phyloP scores from a whole-genome alignment of 495 filamentous ascomycete genomes.

The Venustampulla echinocandica region DNA sequence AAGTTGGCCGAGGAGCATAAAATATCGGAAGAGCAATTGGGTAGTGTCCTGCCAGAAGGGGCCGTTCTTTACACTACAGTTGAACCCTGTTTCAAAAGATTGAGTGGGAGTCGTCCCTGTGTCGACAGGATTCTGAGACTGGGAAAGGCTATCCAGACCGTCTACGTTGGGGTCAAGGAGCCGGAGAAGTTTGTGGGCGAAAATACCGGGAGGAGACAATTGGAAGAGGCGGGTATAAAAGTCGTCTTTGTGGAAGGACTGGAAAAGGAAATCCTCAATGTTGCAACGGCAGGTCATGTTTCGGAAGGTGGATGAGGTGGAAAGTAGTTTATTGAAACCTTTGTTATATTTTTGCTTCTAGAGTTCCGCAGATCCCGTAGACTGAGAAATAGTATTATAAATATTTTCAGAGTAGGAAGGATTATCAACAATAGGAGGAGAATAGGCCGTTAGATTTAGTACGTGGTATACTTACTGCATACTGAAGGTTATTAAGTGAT shows the following conservation, averaged over 20 bases:
- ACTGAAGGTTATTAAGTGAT: not conserved
- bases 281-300: slow-evolving; percentile 72
- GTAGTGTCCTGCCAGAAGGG: slow-evolving; percentile 42
- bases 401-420: slow-evolving; percentile 50
- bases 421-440: slow-evolving; percentile 58
- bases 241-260: slow-evolving; percentile 65
- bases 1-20: slow-evolving; percentile 44
- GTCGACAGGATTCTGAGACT: slow-evolving; percentile 69
- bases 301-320: not conserved
- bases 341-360: slow-evolving; percentile 52
- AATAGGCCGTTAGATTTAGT: slow-evolving; percentile 53
- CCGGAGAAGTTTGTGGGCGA: slow-evolving; percentile 78
- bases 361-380: slow-evolving; percentile 51
- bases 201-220: slow-evolving; percentile 62
- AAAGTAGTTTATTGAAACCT: slow-evolving; percentile 29
- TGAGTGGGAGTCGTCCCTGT: slow-evolving; percentile 77
- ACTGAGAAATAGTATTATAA: slow-evolving; percentile 60
- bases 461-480: not conserved
- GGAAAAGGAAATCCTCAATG: slow-evolving; percentile 69
- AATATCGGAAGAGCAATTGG: slow-evolving; percentile 47
- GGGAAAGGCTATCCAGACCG: slow-evolving; percentile 54
- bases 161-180: slow-evolving; percentile 84
- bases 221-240: slow-evolving; percentile 66
- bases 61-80: slow-evolving; percentile 84
- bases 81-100: slow-evolving; percentile 77